Conservation (phyloP, 108 stramenopile genomes). For the Cyclostephanos tholiformis region DNA sequence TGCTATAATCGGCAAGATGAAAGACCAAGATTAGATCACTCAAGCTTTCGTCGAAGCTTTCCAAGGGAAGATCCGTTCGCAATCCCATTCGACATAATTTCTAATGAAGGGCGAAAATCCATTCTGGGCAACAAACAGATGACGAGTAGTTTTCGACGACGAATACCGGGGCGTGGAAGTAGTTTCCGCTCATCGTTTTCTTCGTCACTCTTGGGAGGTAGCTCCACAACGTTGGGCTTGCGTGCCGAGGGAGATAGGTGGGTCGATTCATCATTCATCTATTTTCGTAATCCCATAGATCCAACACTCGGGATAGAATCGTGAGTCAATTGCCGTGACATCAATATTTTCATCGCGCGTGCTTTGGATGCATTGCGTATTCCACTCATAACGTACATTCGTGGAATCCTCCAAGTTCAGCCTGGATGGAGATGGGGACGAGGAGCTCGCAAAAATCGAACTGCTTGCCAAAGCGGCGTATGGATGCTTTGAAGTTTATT, state of each 20-base stretch:
- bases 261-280: slow-evolving; percentile 22
- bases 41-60: slow-evolving; percentile 12
- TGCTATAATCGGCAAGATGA: slow-evolving; percentile 8
- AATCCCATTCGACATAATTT: not conserved
- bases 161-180: slow-evolving; percentile 12
- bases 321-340: too few relatives aligned
- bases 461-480: slow-evolving; percentile 26
- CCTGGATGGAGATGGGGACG: slow-evolving; percentile 25
- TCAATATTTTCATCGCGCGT: too few relatives aligned
- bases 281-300: slow-evolving; percentile 25
- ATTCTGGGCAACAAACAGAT: slow-evolving; percentile 8
- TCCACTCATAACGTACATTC: too few relatives aligned
- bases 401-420: too few relatives aligned
- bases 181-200: slow-evolving; percentile 35
- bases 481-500: slow-evolving; percentile 7
- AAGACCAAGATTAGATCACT: not conserved
- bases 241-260: not conserved
- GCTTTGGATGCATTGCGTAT: too few relatives aligned
- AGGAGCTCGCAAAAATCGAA: slow-evolving; percentile 35
- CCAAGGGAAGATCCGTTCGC: slow-evolving; percentile 32
- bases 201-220: slow-evolving; percentile 6
- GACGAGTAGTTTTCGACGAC: not conserved
- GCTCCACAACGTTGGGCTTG: not conserved
- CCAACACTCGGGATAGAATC: slow-evolving; percentile 26
- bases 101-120: not conserved